Percentiles rank a stretch among this genome's conserved stretches.
Conservation (phyloP, 2,329 filamentous ascomycete species). For the Phialophora chinensis region DNA sequence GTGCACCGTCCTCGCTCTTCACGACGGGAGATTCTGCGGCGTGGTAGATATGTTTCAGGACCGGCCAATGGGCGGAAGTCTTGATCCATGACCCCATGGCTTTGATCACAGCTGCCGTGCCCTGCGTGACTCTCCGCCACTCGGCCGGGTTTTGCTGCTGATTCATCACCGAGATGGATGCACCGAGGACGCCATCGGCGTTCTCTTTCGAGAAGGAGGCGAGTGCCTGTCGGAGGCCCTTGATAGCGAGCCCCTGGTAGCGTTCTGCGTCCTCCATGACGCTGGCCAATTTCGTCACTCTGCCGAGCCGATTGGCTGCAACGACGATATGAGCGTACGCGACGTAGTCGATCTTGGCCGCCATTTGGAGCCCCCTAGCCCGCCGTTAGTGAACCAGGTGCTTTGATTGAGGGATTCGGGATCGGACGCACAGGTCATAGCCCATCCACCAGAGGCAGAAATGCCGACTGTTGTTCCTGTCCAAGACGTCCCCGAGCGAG, state of each 20-base stretch:
- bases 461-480: conserved; percentile 5
- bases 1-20: neutral
- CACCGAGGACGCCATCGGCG: conserved; percentile 86
- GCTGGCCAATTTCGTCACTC: conserved; percentile 11
- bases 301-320: conserved; percentile 14
- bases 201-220: conserved; percentile 81
- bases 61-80: neutral
- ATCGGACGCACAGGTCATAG: conserved; percentile 15
- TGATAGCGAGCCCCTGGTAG: conserved; percentile 81
- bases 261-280: conserved; percentile 51
- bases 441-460: conserved; percentile 18
- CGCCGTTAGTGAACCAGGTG: neutral
- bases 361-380: conserved; percentile 13
- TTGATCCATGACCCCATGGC: conserved; percentile 13
- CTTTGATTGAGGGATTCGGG: neutral
- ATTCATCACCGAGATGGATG: conserved; percentile 73
- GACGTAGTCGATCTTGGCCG: conserved; percentile 19
- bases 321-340: conserved; percentile 20
- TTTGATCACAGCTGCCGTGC: conserved; percentile 13
- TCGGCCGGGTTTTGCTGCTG: conserved; percentile 19
- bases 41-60: conserved; percentile 8
- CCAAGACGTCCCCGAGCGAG: conserved; percentile 2
- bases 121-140: conserved; percentile 12
- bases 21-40: neutral
- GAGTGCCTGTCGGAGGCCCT: conserved; percentile 85